These are phyloP conservation scores for Metschnikowia orientalis DNA, from an alignment of 805 yeast species.

Conservation along the genomic window DNA sequence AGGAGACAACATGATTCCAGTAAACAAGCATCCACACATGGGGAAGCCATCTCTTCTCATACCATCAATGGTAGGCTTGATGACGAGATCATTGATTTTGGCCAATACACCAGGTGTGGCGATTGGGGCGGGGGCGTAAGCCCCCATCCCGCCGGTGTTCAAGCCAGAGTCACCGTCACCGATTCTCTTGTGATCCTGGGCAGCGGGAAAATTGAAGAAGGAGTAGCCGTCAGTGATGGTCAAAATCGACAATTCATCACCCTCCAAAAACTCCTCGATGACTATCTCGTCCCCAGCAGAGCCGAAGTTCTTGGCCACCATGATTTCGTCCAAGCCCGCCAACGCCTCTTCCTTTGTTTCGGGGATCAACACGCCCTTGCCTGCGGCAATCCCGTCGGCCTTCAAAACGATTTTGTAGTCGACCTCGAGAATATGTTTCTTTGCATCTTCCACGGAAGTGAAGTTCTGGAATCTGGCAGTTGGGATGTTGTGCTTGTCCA, in stretches of 20 bases:
- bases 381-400: constrained; percentile 98
- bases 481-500: constrained; percentile 89
- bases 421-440: constrained; percentile 57
- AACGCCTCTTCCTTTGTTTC: constrained; percentile 77
- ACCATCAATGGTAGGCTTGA: constrained; percentile 91
- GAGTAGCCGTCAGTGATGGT: constrained; percentile 94
- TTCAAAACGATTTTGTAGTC: constrained; percentile 83
- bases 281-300: constrained; percentile 90
- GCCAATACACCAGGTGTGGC: constrained; percentile 73
- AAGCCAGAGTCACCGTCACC: constrained; percentile 92
- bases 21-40: constrained; percentile 91
- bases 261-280: constrained; percentile 92
- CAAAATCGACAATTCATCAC: constrained; percentile 92
- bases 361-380: constrained; percentile 97
- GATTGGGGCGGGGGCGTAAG: constrained; percentile 96
- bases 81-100: constrained; percentile 66
- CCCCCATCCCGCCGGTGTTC: constrained; percentile 99
- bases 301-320: constrained; percentile 88
- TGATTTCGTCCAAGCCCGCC: constrained; percentile 77
- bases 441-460: constrained; percentile 71
- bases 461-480: constrained; percentile 90
- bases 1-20: constrained; percentile 89
- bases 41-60: constrained; percentile 95
- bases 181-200: constrained; percentile 96
- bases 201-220: constrained; percentile 86